phyloP scores from a whole-genome alignment of 129 eudicot genomes.

The Logfia minima region DNA sequence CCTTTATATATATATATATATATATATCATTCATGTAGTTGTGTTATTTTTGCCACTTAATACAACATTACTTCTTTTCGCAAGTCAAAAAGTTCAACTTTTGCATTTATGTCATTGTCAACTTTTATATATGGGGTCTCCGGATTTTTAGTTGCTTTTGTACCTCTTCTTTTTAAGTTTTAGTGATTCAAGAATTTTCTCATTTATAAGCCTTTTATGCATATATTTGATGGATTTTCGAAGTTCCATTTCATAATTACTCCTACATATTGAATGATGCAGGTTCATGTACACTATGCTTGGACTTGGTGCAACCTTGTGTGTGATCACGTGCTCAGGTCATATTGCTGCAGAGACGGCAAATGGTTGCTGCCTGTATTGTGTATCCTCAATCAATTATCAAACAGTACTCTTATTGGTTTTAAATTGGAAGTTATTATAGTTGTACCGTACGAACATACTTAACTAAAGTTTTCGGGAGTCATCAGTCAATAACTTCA shows the following conservation, averaged over 20 bases:
- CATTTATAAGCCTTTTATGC: background rate
- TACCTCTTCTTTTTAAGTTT: background rate
- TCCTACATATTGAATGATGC: constrained; percentile 20
- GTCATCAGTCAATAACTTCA: background rate
- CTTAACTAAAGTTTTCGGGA: background rate
- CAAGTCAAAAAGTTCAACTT: background rate
- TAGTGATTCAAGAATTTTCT: constrained; percentile 2
- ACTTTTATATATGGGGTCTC: constrained; percentile 19
- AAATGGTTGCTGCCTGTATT: constrained; percentile 79
- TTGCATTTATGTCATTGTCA: constrained; percentile 21
- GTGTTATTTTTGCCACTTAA: too few species aligned
- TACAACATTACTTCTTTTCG: background rate
- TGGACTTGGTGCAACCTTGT: constrained; percentile 67
- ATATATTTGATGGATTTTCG: background rate
- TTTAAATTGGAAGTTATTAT: background rate
- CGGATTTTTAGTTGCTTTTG: constrained; percentile 19
- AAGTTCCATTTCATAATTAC: background rate
- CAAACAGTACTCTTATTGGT: background rate
- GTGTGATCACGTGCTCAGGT: constrained; percentile 75
- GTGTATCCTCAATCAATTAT: constrained; percentile 58
- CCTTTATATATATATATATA: too few species aligned
- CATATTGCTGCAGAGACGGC: constrained; percentile 92
- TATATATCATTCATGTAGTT: too few species aligned
- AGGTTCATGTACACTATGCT: constrained; percentile 86
- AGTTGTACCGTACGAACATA: background rate